Percentiles rank a stretch among this genome's conserved stretches.
phyloP scores from a whole-genome alignment of 176 grass and related monocot genomes.

The Cymbopogon citratus region DNA sequence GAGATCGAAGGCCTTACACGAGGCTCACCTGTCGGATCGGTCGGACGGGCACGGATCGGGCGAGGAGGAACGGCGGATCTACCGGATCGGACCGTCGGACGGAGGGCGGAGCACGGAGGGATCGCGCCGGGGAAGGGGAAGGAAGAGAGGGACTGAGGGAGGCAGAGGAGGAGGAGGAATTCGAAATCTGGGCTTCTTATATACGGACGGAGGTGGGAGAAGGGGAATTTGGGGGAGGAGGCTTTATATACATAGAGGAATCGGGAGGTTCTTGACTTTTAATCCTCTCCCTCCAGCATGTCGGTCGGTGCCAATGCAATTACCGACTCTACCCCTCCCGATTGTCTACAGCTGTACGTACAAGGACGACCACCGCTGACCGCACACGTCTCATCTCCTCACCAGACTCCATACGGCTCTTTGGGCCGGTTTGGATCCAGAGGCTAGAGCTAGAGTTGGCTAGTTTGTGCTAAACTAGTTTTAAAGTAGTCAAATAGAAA shows the following conservation, averaged over 20 bases:
- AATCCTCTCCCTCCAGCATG: not conserved
- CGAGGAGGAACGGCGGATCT: not conserved
- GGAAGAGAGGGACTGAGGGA: not conserved
- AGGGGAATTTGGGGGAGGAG: not conserved
- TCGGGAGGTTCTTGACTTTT: too few species aligned
- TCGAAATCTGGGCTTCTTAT: conserved; percentile 30
- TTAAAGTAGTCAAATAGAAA: too few species aligned
- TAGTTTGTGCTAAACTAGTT: too few species aligned
- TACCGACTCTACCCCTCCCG: too few species aligned
- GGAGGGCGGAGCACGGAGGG: not conserved
- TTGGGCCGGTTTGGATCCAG: too few species aligned
- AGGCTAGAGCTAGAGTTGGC: too few species aligned
- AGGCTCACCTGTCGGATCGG: not conserved
- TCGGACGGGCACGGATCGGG: not conserved
- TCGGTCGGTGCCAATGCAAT: too few species aligned
- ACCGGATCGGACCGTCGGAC: not conserved
- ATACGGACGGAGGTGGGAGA: not conserved
- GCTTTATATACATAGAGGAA: not conserved
- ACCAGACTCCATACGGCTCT: too few species aligned
- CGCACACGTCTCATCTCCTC: too few species aligned
- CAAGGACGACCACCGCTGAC: too few species aligned
- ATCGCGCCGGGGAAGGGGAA: not conserved
- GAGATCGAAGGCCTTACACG: not conserved
- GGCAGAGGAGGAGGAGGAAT: not conserved
- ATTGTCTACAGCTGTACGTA: too few species aligned